A percentile compares a stretch with the other conserved stretches of the same genome.
phyloP scores from a whole-genome alignment of 139 green algal species.

The Pseudopediastrum boryanum region DNA sequence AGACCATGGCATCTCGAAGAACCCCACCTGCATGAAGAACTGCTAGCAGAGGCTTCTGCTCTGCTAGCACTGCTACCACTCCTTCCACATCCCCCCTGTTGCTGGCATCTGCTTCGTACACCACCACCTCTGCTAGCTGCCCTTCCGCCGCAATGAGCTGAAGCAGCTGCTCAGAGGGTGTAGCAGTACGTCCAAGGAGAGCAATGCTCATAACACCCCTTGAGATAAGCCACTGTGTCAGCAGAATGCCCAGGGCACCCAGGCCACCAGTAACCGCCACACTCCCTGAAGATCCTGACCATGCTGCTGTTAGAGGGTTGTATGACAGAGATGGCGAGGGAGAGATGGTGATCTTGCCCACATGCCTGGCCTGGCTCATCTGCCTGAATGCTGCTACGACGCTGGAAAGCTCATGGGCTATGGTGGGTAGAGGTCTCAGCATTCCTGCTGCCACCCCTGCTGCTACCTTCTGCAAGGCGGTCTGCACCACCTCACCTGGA shows the following conservation, averaged over 20 bases:
- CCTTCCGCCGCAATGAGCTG: not conserved
- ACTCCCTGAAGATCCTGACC: not conserved
- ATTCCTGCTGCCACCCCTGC: slow-evolving; percentile 39
- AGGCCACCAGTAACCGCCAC: slow-evolving; percentile 74
- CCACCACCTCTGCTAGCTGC: slow-evolving; percentile 12
- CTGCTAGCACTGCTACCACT: not conserved
- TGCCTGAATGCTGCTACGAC: slow-evolving; percentile 77
- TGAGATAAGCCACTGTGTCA: slow-evolving; percentile 62
- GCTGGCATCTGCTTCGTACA: slow-evolving; percentile 15
- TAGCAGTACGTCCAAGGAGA: slow-evolving; percentile 62
- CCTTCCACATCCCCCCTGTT: slow-evolving; percentile 12
- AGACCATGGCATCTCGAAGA: slow-evolving; percentile 58
- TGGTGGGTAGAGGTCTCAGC: slow-evolving; percentile 52
- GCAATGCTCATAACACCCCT: slow-evolving; percentile 40
- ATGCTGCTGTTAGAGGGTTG: slow-evolving; percentile 4
- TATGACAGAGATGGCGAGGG: too few species aligned
- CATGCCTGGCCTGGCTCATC: slow-evolving; percentile 79
- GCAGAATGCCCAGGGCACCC: slow-evolving; percentile 67
- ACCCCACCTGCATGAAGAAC: slow-evolving; percentile 68
- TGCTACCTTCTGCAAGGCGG: slow-evolving; percentile 38
- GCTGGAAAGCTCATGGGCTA: slow-evolving; percentile 41
- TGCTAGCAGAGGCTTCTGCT: not conserved
- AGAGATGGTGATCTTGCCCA: slow-evolving; percentile 93
- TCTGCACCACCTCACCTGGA: slow-evolving; percentile 59
- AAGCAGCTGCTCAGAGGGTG: too few species aligned